Percentiles rank a stretch among this genome's conserved stretches.
These are phyloP conservation scores for Marsdenia floribunda DNA, from an alignment of 257 asterid genomes.

Conservation along the genomic window DNA sequence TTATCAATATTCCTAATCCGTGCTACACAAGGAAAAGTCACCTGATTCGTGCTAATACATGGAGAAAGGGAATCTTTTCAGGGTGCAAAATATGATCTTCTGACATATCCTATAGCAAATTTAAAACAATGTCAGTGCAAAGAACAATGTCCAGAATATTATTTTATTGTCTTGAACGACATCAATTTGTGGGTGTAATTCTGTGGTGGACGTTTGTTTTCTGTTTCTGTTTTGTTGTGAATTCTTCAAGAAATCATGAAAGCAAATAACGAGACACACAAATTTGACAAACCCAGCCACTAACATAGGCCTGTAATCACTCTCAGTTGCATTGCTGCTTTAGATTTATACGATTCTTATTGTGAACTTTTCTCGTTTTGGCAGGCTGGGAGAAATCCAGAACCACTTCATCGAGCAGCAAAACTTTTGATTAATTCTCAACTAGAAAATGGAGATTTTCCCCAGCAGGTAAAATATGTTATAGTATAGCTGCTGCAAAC, in stretches of 20 bases:
- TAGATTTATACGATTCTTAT: not conserved
- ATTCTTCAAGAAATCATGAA: not conserved
- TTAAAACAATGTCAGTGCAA: not conserved
- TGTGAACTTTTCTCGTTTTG: constrained; percentile 1
- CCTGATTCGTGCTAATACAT: not conserved
- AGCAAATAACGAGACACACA: not conserved
- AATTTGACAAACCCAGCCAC: not conserved
- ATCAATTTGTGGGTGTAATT: not conserved
- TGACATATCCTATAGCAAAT: not conserved
- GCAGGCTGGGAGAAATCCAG: constrained; percentile 84
- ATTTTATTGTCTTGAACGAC: not conserved
- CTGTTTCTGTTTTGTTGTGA: not conserved
- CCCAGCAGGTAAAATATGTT: constrained; percentile 66
- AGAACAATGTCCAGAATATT: not conserved
- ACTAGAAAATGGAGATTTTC: constrained; percentile 86
- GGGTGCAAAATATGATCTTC: not conserved
- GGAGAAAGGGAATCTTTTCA: not conserved
- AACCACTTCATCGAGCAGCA: constrained; percentile 84
- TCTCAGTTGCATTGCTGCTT: not conserved
- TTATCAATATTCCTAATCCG: too few species aligned
- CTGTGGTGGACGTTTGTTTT: not conserved
- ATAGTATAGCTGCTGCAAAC: constrained; percentile 2
- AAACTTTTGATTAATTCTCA: constrained; percentile 80
- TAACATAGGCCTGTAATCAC: not conserved
- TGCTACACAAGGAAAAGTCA: not conserved